Conservation (phyloP, 495 filamentous ascomycete species). For the Trichoderma erinaceum region DNA sequence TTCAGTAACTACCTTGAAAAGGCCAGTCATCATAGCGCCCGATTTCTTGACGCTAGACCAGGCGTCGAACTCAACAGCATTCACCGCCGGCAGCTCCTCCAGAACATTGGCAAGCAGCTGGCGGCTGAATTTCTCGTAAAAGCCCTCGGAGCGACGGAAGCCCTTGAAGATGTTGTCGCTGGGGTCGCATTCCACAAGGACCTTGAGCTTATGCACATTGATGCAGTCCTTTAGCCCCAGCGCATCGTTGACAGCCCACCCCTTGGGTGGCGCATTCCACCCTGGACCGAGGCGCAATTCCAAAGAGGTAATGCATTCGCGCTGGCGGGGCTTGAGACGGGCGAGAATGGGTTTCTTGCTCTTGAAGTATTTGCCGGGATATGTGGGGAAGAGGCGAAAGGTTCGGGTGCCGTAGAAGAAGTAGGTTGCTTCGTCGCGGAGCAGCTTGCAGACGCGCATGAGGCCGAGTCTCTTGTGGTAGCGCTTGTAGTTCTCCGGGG, state of each 20-base stretch:
- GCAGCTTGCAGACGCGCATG: constrained; percentile 54
- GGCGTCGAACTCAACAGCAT: constrained; percentile 68
- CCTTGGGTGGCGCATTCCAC: constrained; percentile 66
- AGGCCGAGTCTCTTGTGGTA: constrained; percentile 51
- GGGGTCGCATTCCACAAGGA: constrained; percentile 77
- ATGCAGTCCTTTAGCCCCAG: constrained; percentile 61
- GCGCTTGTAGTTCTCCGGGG: constrained; percentile 56
- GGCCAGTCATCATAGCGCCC: constrained; percentile 62
- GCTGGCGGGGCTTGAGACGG: constrained; percentile 60
- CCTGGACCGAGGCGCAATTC: constrained; percentile 77
- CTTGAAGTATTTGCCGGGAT: constrained; percentile 60
- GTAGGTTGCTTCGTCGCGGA: constrained; percentile 66
- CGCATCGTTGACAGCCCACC: constrained; percentile 61
- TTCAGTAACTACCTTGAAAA: constrained; percentile 49
- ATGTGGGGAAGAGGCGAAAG: constrained; percentile 70
- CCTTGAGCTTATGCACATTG: constrained; percentile 55
- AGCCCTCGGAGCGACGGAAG: constrained; percentile 61
- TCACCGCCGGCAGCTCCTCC: constrained; percentile 51
- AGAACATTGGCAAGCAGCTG: constrained; percentile 54
- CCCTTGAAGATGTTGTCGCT: constrained; percentile 65
- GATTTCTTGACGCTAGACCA: constrained; percentile 63
- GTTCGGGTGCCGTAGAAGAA: constrained; percentile 70
- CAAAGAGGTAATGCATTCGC: constrained; percentile 56
- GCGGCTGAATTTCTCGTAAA: constrained; percentile 68
- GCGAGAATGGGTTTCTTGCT: constrained; percentile 58